Evolutionary conservation across 1,284 basidiomycete species (phyloP), one percentile per base, ranked within the genome.

Genomic region (Hortiboletus rubellus): DNA sequence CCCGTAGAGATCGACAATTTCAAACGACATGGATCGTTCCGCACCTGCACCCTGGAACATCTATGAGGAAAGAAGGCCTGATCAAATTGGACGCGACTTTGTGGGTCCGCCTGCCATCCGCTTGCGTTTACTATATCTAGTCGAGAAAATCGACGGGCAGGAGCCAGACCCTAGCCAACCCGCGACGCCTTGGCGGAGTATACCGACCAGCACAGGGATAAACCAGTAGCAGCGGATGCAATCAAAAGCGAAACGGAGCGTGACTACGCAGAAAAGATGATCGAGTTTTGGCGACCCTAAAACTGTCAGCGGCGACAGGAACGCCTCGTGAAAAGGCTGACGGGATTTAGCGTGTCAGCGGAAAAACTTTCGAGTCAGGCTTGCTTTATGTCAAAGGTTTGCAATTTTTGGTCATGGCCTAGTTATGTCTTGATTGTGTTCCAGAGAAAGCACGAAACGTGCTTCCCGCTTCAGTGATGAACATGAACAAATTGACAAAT

Each of bases 371-470:
- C 51, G 8, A 27, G 47, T 46, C 46, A 34, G 22, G 5, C 42
- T 46, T 41, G 34, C 30, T 69, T 73, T 67, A 72, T 73, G 72
- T 73, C 72, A 67, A 66, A n/a, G 22, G 33, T 46, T 46, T 58
- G 52, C 49, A 41, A 50, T 46, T 38, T 41, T 58, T 51, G 43
- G 67, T 67, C 53, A 42, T 46, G n/a, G 15, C 10, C 46, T 36
- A 18, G 36, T 47, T 46, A 41, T 58, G 48, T 51, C 50, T 47
- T 41, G 59, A 58, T 47, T 43, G 51, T 54, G 33, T 46, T 34
- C 27, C 30, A 44, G 9, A 31, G 37, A 31, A 15, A 18, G 42
- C 14, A 24, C 11, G 14, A 47, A 38, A 50, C 37, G 52, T 49
- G 48, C 46, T 51, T 53, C 46, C 65, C 50, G 48, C 60, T 67